Conservation (phyloP, 2,329 filamentous ascomycete genomes). For the Orbilia oligospora region DNA sequence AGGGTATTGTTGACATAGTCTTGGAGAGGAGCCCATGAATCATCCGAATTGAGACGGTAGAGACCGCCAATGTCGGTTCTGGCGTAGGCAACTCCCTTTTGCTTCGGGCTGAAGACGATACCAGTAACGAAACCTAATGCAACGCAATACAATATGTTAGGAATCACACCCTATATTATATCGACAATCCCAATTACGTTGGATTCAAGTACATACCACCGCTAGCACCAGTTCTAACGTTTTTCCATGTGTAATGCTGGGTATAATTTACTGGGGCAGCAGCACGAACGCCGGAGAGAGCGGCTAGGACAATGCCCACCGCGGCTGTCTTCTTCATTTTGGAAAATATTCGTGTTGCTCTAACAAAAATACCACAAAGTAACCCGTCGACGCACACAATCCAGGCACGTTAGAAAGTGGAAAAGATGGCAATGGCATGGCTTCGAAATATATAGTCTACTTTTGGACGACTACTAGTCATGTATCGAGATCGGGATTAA, state of each 20-base stretch:
- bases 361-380: conserved; percentile 46
- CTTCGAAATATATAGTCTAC: conserved; percentile 28
- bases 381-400: conserved; percentile 1
- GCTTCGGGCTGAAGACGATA: conserved; percentile 71
- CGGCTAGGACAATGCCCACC: conserved; percentile 35
- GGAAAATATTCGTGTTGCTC: conserved; percentile 24
- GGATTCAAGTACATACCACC: conserved; percentile 66
- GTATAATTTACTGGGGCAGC: conserved; percentile 55
- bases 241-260: conserved; percentile 68
- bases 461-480: not conserved
- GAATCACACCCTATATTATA: not conserved
- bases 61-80: conserved; percentile 74
- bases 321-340: conserved; percentile 38
- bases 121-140: conserved; percentile 70
- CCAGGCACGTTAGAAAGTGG: not conserved
- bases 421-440: conserved; percentile 10
- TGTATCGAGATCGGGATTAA: conserved; percentile 1
- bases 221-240: conserved; percentile 72
- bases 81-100: conserved; percentile 72
- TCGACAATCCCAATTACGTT: not conserved
- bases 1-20: conserved; percentile 69
- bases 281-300: conserved; percentile 38
- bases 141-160: not conserved
- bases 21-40: conserved; percentile 73
- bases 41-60: conserved; percentile 72